Evolutionary conservation across 108 stramenopile species (phyloP).

Genomic region (Nitzschia sp.): DNA sequence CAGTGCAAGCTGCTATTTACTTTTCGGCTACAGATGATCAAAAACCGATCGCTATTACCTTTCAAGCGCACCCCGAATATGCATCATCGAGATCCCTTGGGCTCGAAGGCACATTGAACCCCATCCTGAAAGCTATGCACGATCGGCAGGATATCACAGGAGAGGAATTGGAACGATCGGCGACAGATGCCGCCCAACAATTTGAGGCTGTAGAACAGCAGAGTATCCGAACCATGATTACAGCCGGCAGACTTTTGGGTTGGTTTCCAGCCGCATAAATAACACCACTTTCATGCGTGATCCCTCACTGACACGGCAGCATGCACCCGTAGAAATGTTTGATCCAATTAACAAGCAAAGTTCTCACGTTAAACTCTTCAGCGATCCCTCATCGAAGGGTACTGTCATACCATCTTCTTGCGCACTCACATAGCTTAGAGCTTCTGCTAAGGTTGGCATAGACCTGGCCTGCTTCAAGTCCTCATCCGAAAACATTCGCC

Average conservation of each 20-base stretch:
- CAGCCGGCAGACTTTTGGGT: slow-evolving; percentile 41
- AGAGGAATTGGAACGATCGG: slow-evolving; percentile 13
- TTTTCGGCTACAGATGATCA: slow-evolving; percentile 37
- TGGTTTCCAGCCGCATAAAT: slow-evolving; percentile 55
- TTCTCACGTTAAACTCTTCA: no score
- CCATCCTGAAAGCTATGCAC: slow-evolving; percentile 40
- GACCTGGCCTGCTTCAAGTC: neutral
- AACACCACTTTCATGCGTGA: no score
- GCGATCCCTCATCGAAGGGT: no score
- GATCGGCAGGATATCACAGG: slow-evolving; percentile 33
- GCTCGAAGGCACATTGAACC: slow-evolving; percentile 37
- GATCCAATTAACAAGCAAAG: no score
- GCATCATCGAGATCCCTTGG: slow-evolving; percentile 34
- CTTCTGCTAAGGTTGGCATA: neutral
- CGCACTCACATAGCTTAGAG: neutral
- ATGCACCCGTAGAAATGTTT: no score
- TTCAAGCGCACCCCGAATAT: slow-evolving; percentile 85
- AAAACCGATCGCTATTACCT: slow-evolving; percentile 64
- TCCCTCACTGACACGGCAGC: no score
- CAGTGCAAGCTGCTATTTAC: slow-evolving; percentile 71
- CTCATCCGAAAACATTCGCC: neutral
- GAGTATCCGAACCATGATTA: slow-evolving; percentile 47
- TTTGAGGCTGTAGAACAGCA: slow-evolving; percentile 40
- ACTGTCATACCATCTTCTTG: no score
- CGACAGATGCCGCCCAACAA: slow-evolving; percentile 37